Evolutionary conservation across 2,329 filamentous ascomycete genomes (phyloP).

Genomic region (Albophoma yamanashiensis): DNA sequence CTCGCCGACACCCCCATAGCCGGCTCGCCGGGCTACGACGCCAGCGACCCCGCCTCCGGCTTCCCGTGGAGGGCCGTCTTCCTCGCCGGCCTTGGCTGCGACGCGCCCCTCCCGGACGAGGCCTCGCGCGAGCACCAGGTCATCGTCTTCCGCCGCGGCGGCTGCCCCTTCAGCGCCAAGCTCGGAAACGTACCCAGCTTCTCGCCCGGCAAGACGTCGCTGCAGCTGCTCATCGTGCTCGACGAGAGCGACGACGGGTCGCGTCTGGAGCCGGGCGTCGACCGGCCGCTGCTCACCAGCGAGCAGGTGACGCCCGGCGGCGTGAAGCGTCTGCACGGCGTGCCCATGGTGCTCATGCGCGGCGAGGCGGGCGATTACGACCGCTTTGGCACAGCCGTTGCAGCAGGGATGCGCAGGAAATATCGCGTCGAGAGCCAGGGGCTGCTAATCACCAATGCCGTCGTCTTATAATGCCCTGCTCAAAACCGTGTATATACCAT

Average conservation of each 20-base stretch:
- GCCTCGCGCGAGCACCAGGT: conserved; percentile 55
- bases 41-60: conserved; percentile 23
- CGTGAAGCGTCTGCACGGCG: conserved; percentile 56
- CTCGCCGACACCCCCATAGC: conserved; percentile 43
- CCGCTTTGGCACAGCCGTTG: conserved; percentile 50
- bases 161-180: conserved; percentile 77
- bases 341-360: conserved; percentile 75
- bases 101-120: conserved; percentile 39
- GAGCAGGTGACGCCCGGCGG: conserved; percentile 62
- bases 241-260: conserved; percentile 23
- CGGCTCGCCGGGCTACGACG: conserved; percentile 29
- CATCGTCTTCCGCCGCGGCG: conserved; percentile 71
- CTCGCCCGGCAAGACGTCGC: conserved; percentile 43
- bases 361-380: conserved; percentile 54
- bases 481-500: neutral
- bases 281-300: conserved; percentile 63
- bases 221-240: conserved; percentile 78
- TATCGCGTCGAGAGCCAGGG: conserved; percentile 79
- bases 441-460: conserved; percentile 65
- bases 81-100: conserved; percentile 60
- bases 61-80: conserved; percentile 63
- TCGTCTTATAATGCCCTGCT: conserved; percentile 36
- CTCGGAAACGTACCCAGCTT: conserved; percentile 75
- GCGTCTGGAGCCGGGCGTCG: conserved; percentile 17
- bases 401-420: conserved; percentile 64